These are phyloP conservation scores for Pontederia paniculata DNA, from an alignment of 176 grass and related monocot species.

Conservation along the genomic window DNA sequence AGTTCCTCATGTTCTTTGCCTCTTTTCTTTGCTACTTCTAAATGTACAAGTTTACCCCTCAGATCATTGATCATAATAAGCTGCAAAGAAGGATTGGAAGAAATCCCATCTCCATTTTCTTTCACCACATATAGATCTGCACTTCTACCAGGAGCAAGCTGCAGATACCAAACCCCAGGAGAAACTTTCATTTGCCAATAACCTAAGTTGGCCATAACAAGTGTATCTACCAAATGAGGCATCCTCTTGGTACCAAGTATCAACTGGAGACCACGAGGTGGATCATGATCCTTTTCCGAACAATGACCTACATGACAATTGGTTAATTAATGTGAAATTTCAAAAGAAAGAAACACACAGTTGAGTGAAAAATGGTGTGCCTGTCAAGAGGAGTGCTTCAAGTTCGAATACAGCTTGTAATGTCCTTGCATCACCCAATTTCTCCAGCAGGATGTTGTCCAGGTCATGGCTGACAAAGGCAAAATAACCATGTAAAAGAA, in stretches of 20 bases:
- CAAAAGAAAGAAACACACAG: constrained; percentile 12
- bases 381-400: constrained; percentile 89
- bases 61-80: constrained; percentile 81
- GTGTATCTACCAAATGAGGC: constrained; percentile 88
- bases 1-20: constrained; percentile 80
- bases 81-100: constrained; percentile 27
- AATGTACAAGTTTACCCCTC: constrained; percentile 86
- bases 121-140: constrained; percentile 60
- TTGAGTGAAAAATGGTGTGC: constrained; percentile 23
- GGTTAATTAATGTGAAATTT: constrained; percentile 4
- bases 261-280: constrained; percentile 91
- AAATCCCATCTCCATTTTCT: constrained; percentile 20
- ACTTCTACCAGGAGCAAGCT: constrained; percentile 91
- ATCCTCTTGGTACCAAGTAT: constrained; percentile 89
- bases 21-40: constrained; percentile 80
- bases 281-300: constrained; percentile 81
- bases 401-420: constrained; percentile 96
- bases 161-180: constrained; percentile 84
- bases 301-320: constrained; percentile 70
- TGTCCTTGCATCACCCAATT: constrained; percentile 71
- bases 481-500: constrained; percentile 22
- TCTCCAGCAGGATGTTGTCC: constrained; percentile 94
- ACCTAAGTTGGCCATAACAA: constrained; percentile 98
- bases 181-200: constrained; percentile 99
- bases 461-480: constrained; percentile 70